Evolutionary conservation across 306 rosid genomes (phyloP), one percentile per base, ranked within the genome.

Genomic region (Gillenia trifoliata): DNA sequence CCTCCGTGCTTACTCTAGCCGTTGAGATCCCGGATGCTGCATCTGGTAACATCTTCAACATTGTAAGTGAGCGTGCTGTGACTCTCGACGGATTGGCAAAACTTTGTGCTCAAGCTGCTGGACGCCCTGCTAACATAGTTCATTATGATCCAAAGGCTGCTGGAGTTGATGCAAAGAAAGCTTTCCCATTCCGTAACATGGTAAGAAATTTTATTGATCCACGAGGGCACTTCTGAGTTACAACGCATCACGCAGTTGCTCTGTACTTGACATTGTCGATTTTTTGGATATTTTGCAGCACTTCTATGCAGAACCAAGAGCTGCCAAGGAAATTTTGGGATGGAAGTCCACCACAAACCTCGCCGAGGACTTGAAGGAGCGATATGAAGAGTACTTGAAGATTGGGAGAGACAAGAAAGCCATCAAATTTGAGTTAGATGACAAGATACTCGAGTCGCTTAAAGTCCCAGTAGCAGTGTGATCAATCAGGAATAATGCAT

Each of bases 221-320:
- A 26, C 59, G 49, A 43, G 62, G 49, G 33, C 49, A 29, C 57
- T 33, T 60, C 23, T 41, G 17, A 41, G 49, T 41, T 41, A 2
- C 49, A 54, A 67, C n/a, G 47, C 8, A 8, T 70, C 49, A 2
- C n/a, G 26, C 19, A 59, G 9, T 36, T 10, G 12, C 54, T 31
- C 13, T 40, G 33, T 50, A 40, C 20, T 43, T 36, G 25, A 59
- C 67, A 45, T 11, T 79, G 47, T 34, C 22, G 23, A 70, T 47
- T 77, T 36, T 45, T 6, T 70, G 69, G 62, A 15, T 59, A 49
- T 75, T 66, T 66, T 81, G 90, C 93, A 90, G 97, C 97, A 94
- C 86, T 92, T 94, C 84, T 92, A 90, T 67, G 93, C 99, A 4
- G 97, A 94, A 65, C 97, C 99, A 29, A 91, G 96, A 85, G 97